Evolutionary conservation across 805 yeast genomes (phyloP), one percentile per base, ranked within the genome.

Genomic region (Metschnikowia henanensis): DNA sequence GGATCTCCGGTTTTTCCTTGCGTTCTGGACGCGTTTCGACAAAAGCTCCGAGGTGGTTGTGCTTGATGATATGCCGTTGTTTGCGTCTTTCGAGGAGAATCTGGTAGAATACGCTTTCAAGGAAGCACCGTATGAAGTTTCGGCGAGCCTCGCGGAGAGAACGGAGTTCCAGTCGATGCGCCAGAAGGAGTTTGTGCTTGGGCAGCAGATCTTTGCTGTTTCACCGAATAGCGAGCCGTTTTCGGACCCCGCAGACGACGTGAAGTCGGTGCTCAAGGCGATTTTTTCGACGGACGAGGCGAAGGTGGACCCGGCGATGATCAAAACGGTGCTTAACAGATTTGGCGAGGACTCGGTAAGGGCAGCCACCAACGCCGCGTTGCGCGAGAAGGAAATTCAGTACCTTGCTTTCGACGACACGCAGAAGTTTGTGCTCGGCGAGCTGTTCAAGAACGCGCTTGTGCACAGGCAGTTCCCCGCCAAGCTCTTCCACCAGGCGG

Each of bases 21-120:
- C 75, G 5, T 59, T 83, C 39, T 91, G 98, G 97, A 71, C 69
- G 39, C 73, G 76, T 15, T 66, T 75, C 28, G 85, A 80, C 47
- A 31, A 48, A 5, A 62, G 41, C 19, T 57, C 66, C 6, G 60
- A 57, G 19, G 51, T 66, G 13, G 58, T 51, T 7, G 52, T 57
- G 6, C 37, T 45, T 5, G 72, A 66, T 39, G 59, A 52, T 39
- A 67, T 53, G 51, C 77, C 70, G 12, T 60, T 79, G 29, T 76
- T 55, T 46, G 53, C 58, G 2, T 62, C 70, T 32, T 69, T 66
- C 51, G 71, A 67, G 3, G 80, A 74, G 13, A 85, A 84, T 56
- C 64, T 61, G 23, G 61, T 64, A 17, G 73, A 68, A 20, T 80
- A 76, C 51, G 65, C 67, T 0, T 70, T 79, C 1, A 62, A 64